These are phyloP conservation scores for Oryza glaberrima DNA, from an alignment of 176 grass and related monocot species.

Conservation along the genomic window DNA sequence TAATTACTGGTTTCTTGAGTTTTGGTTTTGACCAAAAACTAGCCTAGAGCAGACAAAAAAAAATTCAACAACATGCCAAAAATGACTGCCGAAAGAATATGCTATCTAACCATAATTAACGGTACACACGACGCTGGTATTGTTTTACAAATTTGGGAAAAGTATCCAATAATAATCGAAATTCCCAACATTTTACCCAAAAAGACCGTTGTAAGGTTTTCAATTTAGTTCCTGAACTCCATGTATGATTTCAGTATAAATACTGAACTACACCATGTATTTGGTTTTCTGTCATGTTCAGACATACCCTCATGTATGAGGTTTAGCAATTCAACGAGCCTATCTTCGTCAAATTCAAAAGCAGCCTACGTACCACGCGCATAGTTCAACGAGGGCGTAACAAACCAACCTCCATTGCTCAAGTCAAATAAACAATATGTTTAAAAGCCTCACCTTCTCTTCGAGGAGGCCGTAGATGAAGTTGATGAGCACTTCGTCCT, in stretches of 20 bases:
- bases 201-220: neutral
- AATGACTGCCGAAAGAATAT: neutral
- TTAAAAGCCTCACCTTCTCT: slow-evolving; percentile 52
- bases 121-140: neutral
- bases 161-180: neutral
- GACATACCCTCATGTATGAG: neutral
- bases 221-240: slow-evolving; percentile 4
- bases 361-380: neutral
- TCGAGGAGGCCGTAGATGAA: slow-evolving; percentile 94
- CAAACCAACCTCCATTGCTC: neutral
- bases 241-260: neutral
- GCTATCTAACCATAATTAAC: neutral
- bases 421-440: slow-evolving; percentile 6
- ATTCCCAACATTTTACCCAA: slow-evolving; percentile 1
- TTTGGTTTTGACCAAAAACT: neutral
- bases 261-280: neutral
- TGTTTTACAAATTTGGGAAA: neutral
- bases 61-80: neutral
- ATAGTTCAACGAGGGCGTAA: neutral
- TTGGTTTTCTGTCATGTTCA: neutral
- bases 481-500: slow-evolving; percentile 97
- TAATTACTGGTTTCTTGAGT: neutral
- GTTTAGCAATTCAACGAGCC: neutral
- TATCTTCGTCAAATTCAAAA: neutral
- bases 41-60: neutral